These are phyloP conservation scores for Plectosphaerella cucumerina DNA, from an alignment of 2,329 filamentous ascomycete genomes.

Conservation along the genomic window DNA sequence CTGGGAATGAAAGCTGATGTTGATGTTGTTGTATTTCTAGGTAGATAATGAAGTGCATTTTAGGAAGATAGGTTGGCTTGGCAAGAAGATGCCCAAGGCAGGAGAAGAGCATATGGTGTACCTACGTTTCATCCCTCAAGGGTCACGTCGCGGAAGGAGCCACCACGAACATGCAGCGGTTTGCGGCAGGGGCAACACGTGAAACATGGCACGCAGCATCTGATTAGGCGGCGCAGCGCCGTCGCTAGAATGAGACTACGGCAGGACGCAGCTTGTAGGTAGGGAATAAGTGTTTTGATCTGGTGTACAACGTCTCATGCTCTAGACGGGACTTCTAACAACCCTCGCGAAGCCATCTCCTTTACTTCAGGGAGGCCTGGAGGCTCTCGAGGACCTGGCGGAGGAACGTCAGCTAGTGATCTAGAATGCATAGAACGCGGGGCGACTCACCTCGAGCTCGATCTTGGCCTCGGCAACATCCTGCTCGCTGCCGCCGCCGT, in stretches of 20 bases:
- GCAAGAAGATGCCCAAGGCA: not conserved
- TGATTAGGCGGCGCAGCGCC: conserved; percentile 13
- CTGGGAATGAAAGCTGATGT: not conserved
- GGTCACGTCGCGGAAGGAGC: not conserved
- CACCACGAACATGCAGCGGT: conserved; percentile 1
- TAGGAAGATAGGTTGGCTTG: conserved; percentile 6
- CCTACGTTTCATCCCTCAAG: not conserved
- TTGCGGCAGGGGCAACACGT: conserved; percentile 2
- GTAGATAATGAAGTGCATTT: not conserved
- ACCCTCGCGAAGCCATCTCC: conserved; percentile 34
- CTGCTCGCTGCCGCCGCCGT: conserved; percentile 87
- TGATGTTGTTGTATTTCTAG: not conserved
- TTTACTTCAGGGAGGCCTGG: conserved; percentile 77
- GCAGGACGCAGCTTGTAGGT: conserved; percentile 2
- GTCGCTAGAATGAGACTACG: conserved; percentile 3
- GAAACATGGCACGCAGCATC: conserved; percentile 13
- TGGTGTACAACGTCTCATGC: conserved; percentile 38
- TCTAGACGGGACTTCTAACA: conserved; percentile 32
- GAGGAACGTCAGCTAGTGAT: conserved; percentile 29
- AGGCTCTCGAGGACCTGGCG: conserved; percentile 75
- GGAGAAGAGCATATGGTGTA: not conserved
- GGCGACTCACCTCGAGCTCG: conserved; percentile 78
- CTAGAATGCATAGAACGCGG: not conserved
- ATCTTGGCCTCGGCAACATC: conserved; percentile 99
- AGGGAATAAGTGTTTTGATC: conserved; percentile 16